Percentiles rank a stretch among this genome's conserved stretches.
These are phyloP conservation scores for Citrus inodora DNA, from an alignment of 345 rosid species.

Conservation along the genomic window DNA sequence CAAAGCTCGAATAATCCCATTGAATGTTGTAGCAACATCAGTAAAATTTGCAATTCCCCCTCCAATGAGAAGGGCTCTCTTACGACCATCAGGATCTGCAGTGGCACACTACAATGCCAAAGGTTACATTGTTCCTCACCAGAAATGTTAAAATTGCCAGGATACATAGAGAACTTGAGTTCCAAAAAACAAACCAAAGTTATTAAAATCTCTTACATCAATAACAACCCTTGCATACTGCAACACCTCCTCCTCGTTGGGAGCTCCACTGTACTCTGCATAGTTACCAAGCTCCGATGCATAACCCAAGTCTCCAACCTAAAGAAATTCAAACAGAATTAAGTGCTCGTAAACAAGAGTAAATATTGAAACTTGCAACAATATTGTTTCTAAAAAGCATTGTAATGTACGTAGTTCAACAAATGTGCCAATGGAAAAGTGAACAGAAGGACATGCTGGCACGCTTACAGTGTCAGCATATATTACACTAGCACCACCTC, in stretches of 20 bases:
- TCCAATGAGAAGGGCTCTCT: slow-evolving; percentile 90
- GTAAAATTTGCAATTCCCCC: slow-evolving; percentile 99
- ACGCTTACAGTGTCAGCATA: slow-evolving; percentile 87
- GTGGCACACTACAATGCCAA: slow-evolving; percentile 70
- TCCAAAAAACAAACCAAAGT: neutral
- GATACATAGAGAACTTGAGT: neutral
- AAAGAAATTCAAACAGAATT: slow-evolving; percentile 9
- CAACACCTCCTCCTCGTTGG: slow-evolving; percentile 93
- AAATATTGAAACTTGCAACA: neutral
- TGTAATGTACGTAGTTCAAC: neutral
- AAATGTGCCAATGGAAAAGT: neutral
- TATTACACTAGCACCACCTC: slow-evolving; percentile 98
- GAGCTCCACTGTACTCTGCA: slow-evolving; percentile 99
- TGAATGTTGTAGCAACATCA: slow-evolving; percentile 94
- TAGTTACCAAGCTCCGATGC: slow-evolving; percentile 97
- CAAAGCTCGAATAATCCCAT: slow-evolving; percentile 82
- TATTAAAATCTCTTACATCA: slow-evolving; percentile 54
- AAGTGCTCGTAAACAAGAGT: neutral
- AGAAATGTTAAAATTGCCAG: neutral
- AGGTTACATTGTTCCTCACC: neutral
- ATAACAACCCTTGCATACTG: slow-evolving; percentile 97
- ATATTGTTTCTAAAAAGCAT: neutral
- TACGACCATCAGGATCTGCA: slow-evolving; percentile 86
- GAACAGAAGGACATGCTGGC: neutral
- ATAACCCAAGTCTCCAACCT: slow-evolving; percentile 99